A percentile compares a stretch with the other conserved stretches of the same genome.
phyloP scores from a whole-genome alignment of 192 early-diverging fungal species.

The Jimgerdemannia lactiflua region DNA sequence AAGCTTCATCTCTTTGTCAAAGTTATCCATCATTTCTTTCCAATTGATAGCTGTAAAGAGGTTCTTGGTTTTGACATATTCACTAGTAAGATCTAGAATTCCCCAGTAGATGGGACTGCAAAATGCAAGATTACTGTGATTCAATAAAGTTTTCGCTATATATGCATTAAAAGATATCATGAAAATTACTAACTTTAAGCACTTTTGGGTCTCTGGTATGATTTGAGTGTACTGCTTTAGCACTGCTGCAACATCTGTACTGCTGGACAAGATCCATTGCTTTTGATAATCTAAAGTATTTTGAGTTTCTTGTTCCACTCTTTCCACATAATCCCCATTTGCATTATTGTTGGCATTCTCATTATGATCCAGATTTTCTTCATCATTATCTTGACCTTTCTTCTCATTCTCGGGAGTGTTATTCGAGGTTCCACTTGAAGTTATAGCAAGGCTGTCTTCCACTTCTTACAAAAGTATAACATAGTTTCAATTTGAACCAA shows the following conservation, averaged over 20 bases:
- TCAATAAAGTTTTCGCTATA: slow-evolving; percentile 7
- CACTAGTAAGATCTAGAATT: slow-evolving; percentile 16
- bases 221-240: slow-evolving; percentile 5
- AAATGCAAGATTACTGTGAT: slow-evolving; percentile 2
- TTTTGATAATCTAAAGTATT: too few species aligned
- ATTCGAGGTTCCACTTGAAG: too few species aligned
- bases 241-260: slow-evolving; percentile 9
- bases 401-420: too few species aligned
- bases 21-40: slow-evolving; percentile 12
- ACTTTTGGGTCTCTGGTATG: slow-evolving; percentile 13
- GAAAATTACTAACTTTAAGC: slow-evolving; percentile 12
- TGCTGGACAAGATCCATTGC: slow-evolving; percentile 11
- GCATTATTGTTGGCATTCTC: too few species aligned
- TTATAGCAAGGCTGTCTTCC: too few species aligned
- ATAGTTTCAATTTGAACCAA: too few species aligned
- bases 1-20: slow-evolving; percentile 13
- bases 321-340: too few species aligned
- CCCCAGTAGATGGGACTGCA: slow-evolving; percentile 16
- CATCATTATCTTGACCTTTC: too few species aligned
- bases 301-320: too few species aligned
- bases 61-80: slow-evolving; percentile 9
- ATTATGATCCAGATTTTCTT: too few species aligned
- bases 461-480: too few species aligned
- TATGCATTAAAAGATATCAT: slow-evolving; percentile 2
- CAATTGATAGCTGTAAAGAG: slow-evolving; percentile 10